Base-by-base conservation (phyloP, 2,329 filamentous ascomycete genomes). In the Pyrenophora seminiperda region DNA sequence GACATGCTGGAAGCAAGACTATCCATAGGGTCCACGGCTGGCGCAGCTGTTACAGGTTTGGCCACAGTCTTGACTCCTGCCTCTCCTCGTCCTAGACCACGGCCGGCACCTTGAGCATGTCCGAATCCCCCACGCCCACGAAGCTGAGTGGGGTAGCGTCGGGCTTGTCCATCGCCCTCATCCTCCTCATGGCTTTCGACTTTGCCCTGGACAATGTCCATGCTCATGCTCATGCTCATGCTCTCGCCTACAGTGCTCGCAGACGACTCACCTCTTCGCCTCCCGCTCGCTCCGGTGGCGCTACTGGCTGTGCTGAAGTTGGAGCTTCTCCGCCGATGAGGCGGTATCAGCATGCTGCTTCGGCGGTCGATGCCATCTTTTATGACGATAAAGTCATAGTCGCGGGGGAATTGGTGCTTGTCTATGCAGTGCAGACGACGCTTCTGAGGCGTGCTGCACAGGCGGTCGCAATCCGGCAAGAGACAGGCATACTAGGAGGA, bases 291-390 rank as follows among this genome's bases (percentile, higher is more conserved):
- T 18, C 42, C 38, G 17, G 27, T 38, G 36, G 17, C 40, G 11
- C 50, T 52, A 27, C 48, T 45, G 19, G 29, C 27, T 5, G 63
- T 59, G 15, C 58, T 64, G 32, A 67, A 40, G 2, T 62, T 62
- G 14, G 64, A 68, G 40, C 65, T 68, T 15, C 62, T 66, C 56
- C 66, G 68, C 41, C 67, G 65, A 65, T 62, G 74, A 50, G 58
- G 52, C n/a, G 73, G 71, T 41, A 73, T 78, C 10, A 97, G 78
- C 74, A 99, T 84, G 14, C 91, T 96, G 34, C 80, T 85, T 42
- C 90, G 84, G 39, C 87, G 87, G 66, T 97, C 93, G 53, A 97
- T 89, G n/a, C 94, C 94, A 54, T 90, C 85, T 59, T 91, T 90
- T 2, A 95, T 88, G 43, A 97, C 83, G 41, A 85, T 67, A 52